Base-by-base conservation (phyloP, 164 flowering plant species). In the Paratinospora sagittata region DNA sequence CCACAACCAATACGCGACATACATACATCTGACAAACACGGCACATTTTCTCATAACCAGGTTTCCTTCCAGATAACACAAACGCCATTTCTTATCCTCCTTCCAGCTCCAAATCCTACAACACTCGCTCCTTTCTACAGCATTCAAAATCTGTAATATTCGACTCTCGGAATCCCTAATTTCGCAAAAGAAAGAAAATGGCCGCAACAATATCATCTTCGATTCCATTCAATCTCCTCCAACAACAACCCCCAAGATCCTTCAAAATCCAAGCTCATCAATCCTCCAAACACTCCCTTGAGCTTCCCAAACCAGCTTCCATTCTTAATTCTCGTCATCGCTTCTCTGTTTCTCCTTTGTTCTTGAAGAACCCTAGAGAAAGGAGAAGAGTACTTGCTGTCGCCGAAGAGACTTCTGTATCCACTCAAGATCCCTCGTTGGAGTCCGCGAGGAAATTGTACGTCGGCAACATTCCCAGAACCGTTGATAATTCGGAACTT, bases 391-490 rank as follows among this genome's bases (percentile, higher is more conserved):
- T 77, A 12, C 73, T 23, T 30, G 88, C 83, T 24, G 89, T 81
- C 3, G 85, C 87, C 10, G 87, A 82, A 71, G 86, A 76, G 55
- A 75, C 81, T 11, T 30, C 86, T 5, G 82, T 76, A 8, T 47
- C 79, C 21, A 69, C 85, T 37, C 74, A 74, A 52, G 85, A 78
- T 69, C 76, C 83, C 0, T 69, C 87, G 1, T 81, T 85, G 1
- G 82, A 66, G 39, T 78, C 82, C 0, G 83, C 84, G 45, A 82
- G 93, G 83, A 83, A 85, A 74, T 72, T 94, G 64, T 94, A 92
- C 73, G 79, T 92, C 9, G 98, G 98, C 4, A 94, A 94, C 85
- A 90, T 94, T 72, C 97, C 98, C 0, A 73, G 98, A 52, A 86
- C 73, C 6, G 76, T 91, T 11, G 70, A 76, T 64, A 86, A 85